Conservation (phyloP, 176 grass and related monocot genomes). For the Lolium rigidum region DNA sequence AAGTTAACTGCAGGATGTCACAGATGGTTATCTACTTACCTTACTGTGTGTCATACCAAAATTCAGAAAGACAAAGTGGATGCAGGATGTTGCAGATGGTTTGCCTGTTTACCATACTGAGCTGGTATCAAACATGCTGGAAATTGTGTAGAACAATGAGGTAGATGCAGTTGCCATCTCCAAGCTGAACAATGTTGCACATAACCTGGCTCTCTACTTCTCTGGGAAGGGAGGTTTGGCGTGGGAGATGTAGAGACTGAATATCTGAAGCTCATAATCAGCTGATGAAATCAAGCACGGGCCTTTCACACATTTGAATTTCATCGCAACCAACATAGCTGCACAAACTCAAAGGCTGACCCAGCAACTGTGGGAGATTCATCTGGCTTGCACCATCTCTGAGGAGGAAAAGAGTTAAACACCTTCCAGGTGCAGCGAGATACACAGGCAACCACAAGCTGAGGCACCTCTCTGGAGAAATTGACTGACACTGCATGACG, state of each 20-base stretch:
- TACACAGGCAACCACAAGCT: too few relatives aligned
- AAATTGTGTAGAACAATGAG: conserved; percentile 5
- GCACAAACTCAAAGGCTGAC: background rate
- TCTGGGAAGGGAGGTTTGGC: background rate
- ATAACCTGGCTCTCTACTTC: background rate
- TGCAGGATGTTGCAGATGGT: conserved; percentile 34
- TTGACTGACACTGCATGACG: background rate
- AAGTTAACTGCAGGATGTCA: background rate
- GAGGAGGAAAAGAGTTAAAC: background rate
- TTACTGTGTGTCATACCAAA: background rate
- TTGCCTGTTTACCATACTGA: conserved; percentile 22
- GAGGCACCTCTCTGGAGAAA: background rate
- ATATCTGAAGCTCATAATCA: background rate
- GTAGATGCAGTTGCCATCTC: background rate
- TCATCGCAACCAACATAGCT: background rate
- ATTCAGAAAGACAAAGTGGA: background rate
- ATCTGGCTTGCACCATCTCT: background rate
- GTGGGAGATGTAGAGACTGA: background rate
- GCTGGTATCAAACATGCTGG: conserved; percentile 16
- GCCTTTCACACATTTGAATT: background rate
- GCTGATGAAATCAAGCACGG: background rate
- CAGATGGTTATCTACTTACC: conserved; percentile 22
- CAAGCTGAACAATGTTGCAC: background rate
- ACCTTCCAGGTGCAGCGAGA: too few relatives aligned
- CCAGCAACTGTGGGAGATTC: background rate